phyloP scores from a whole-genome alignment of 208 protist species.

The Trypanosoma brucei region DNA sequence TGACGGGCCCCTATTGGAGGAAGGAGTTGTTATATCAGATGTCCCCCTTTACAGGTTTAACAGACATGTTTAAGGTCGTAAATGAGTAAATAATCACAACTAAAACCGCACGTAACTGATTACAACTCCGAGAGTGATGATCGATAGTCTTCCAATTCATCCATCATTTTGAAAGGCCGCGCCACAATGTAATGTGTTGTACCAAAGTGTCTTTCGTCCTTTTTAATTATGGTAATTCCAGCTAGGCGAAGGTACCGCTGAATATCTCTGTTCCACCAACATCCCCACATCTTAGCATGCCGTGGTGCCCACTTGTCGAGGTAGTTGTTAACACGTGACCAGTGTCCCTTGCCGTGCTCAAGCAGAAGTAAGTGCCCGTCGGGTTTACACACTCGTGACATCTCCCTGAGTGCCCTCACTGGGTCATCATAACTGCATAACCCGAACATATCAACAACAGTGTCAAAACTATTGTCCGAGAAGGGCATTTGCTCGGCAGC shows the following conservation, averaged over 20 bases:
- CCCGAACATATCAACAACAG: constrained; percentile 87
- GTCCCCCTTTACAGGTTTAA: too few relatives aligned
- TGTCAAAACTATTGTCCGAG: constrained; percentile 86
- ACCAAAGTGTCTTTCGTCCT: constrained; percentile 79
- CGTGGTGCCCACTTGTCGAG: constrained; percentile 80
- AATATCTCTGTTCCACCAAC: constrained; percentile 90
- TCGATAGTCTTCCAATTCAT: constrained; percentile 50
- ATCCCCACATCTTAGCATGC: constrained; percentile 83
- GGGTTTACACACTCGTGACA: constrained; percentile 88
- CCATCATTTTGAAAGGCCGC: constrained; percentile 77
- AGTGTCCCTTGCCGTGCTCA: constrained; percentile 79
- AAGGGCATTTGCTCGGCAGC: constrained; percentile 80
- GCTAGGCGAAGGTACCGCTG: constrained; percentile 59
- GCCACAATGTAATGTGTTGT: constrained; percentile 84
- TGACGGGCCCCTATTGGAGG: too few relatives aligned
- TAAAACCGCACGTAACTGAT: too few relatives aligned
- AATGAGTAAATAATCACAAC: too few relatives aligned
- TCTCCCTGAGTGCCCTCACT: constrained; percentile 77
- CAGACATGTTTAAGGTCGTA: too few relatives aligned
- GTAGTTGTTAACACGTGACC: constrained; percentile 65
- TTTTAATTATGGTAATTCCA: constrained; percentile 59
- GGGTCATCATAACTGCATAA: constrained; percentile 91
- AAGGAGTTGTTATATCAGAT: too few relatives aligned
- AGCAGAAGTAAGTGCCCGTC: constrained; percentile 82
- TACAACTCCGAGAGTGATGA: not conserved